Evolutionary conservation across 139 green algal genomes (phyloP), one percentile per base, ranked within the genome.

Genomic region (Limnomonas spitsbergensis): DNA sequence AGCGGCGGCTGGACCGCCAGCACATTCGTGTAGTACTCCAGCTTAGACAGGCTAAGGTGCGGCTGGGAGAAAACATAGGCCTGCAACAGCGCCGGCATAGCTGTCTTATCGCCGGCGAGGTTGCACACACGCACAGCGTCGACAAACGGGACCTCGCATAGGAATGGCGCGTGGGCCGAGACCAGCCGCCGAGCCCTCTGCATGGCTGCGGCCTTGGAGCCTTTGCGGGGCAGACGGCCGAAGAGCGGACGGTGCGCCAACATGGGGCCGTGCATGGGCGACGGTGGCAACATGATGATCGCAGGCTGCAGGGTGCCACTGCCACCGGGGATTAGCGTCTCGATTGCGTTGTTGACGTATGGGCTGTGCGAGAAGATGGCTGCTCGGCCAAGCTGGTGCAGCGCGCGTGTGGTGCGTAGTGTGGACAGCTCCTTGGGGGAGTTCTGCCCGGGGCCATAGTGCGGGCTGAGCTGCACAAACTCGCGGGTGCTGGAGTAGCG

Each of bases 61-160:
- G 47, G 27, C 68, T 81, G 42, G 52, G n/a, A 66, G 32, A 86
- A 81, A 29, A 86, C 38, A 39, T 86, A 86, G 29, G 67, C 77
- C 0, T 71, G 27, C 52, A 87, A 74, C 69, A 87, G 56, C 20
- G 74, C 56, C 2, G 78, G 78, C 53, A 83, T 38, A 34, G 74
- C 74, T 1, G 14, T 24, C 24, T 31, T 68, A 68, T 83, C 82
- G 1, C 71, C 38, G 32, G 78, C 38, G 39, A 82, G 53, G 53
- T 81, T 78, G 40, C 71, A 80, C 68, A 87, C 82, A 0, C 82
- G 82, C 68, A 87, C 68, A 4, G 82, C 78, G 39, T 87, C 82
- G 0, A 38, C 14, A 32, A 87, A 83, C 2, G 82, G 82, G 35
- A 87, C 82, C 82, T 87, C 82, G 20, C 38, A 14, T 1, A 66